phyloP scores from a whole-genome alignment of 352 stramenopile species.

The Pythium myriotylum region DNA sequence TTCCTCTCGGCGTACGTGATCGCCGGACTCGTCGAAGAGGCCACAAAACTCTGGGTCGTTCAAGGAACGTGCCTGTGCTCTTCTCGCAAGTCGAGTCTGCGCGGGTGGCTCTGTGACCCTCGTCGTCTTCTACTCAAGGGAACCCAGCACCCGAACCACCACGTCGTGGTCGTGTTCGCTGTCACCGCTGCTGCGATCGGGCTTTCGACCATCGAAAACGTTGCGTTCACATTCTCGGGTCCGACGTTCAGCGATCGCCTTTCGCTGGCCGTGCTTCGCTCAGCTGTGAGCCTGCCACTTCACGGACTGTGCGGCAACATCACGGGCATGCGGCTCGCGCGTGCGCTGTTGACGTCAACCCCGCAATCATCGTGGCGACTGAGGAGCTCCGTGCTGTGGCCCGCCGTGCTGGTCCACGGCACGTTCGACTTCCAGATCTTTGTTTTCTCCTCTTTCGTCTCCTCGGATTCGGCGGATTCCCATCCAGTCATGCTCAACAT shows the following conservation, averaged over 20 bases:
- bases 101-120: conserved; percentile 50
- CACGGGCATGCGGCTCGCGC: conserved; percentile 64
- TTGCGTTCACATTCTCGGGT: conserved; percentile 44
- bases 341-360: conserved; percentile 27
- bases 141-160: conserved; percentile 48
- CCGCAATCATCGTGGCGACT: conserved; percentile 32
- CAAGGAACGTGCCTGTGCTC: conserved; percentile 50
- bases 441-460: conserved; percentile 44
- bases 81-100: conserved; percentile 8
- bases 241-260: conserved; percentile 39
- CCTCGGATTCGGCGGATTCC: conserved; percentile 31
- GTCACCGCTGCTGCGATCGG: conserved; percentile 54
- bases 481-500: conserved; percentile 42
- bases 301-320: conserved; percentile 68
- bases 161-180: conserved; percentile 60
- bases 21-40: conserved; percentile 65
- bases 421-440: conserved; percentile 67
- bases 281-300: conserved; percentile 46
- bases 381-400: conserved; percentile 41
- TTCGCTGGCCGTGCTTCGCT: conserved; percentile 43
- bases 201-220: conserved; percentile 70
- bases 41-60: conserved; percentile 70
- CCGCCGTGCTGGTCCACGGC: conserved; percentile 59
- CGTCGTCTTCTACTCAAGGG: conserved; percentile 49
- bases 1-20: conserved; percentile 56